Conservation (phyloP, 768 basidiomycete genomes). For the Russula virescens region DNA sequence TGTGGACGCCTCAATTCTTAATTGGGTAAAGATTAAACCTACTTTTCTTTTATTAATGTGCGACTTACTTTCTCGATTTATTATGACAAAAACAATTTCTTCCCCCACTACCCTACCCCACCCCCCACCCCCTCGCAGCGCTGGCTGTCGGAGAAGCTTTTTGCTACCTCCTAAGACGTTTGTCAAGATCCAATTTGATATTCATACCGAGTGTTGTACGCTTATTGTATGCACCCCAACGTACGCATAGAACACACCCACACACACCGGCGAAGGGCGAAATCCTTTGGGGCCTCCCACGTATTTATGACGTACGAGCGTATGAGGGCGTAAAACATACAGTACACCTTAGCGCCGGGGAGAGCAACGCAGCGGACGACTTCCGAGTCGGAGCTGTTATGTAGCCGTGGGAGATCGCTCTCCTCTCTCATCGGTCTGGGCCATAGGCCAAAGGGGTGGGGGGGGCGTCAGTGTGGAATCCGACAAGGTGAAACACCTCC, state of each 20-base stretch:
- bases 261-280: slow-evolving; percentile 2
- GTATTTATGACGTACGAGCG: slow-evolving; percentile 16
- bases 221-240: not conserved
- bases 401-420: not conserved
- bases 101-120: too few relatives aligned
- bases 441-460: not conserved
- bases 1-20: not conserved
- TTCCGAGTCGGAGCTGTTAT: not conserved
- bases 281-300: not conserved
- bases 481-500: slow-evolving; percentile 1
- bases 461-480: not conserved
- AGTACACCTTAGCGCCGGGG: not conserved
- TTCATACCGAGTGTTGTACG: not conserved
- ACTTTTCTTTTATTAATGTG: slow-evolving; percentile 16
- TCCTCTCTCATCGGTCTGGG: not conserved
- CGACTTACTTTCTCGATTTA: slow-evolving; percentile 18
- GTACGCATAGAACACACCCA: not conserved
- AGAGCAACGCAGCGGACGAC: not conserved
- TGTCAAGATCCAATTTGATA: slow-evolving; percentile 6
- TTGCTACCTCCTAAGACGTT: not conserved
- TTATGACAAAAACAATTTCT: not conserved
- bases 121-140: not conserved
- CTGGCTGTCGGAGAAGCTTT: not conserved
- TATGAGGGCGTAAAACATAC: slow-evolving; percentile 3
- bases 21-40: slow-evolving; percentile 19